Evolutionary conservation across 2,329 filamentous ascomycete genomes (phyloP).

Genomic region (Didymella segeticola): DNA sequence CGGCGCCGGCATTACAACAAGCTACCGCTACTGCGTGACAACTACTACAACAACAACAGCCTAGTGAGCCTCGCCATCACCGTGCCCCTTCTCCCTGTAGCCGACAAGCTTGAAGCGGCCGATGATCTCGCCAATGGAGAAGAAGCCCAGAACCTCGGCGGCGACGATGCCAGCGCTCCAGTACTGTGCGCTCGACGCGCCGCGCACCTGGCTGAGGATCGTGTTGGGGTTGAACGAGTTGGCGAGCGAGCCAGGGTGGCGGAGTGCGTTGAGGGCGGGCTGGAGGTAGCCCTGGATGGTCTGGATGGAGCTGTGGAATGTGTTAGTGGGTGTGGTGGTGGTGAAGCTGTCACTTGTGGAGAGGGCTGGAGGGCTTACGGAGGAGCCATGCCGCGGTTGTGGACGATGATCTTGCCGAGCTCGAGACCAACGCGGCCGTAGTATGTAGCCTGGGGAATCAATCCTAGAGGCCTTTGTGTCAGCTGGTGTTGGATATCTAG

Average conservation of each 20-base stretch:
- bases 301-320: conserved; percentile 68
- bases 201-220: conserved; percentile 67
- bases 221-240: conserved; percentile 60
- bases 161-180: conserved; percentile 76
- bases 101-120: conserved; percentile 94
- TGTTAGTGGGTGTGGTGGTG: conserved; percentile 22
- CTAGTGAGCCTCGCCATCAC: conserved; percentile 24
- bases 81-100: conserved; percentile 62
- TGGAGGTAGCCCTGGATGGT: conserved; percentile 90
- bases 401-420: conserved; percentile 85
- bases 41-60: not conserved
- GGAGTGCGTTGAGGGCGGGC: conserved; percentile 72
- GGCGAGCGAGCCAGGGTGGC: conserved; percentile 70
- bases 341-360: too few species aligned
- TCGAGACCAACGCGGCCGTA: conserved; percentile 90
- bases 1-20: not conserved
- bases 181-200: conserved; percentile 74
- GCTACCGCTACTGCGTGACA: not conserved
- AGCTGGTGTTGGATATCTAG: conserved; percentile 14
- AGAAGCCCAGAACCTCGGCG: conserved; percentile 93
- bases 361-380: conserved; percentile 81
- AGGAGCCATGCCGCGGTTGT: conserved; percentile 87
- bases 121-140: conserved; percentile 96
- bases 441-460: conserved; percentile 87
- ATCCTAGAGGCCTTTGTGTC: conserved; percentile 65